Evolutionary conservation across 2,329 filamentous ascomycete species (phyloP).

Genomic region (Penicillium hesseltinei): DNA sequence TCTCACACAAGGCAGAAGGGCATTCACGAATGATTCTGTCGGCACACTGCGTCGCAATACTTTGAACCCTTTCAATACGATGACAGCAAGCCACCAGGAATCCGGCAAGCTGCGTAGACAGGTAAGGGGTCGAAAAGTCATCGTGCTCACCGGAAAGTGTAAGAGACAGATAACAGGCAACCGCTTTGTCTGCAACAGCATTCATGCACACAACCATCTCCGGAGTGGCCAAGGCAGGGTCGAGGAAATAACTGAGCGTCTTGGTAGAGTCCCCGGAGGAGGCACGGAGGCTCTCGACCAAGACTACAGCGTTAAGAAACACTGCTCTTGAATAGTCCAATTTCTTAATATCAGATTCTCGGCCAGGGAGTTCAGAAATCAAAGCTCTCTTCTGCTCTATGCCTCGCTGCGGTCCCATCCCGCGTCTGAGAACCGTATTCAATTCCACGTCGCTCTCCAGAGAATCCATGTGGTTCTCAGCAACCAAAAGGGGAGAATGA

Average conservation of each 20-base stretch:
- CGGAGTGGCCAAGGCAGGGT: conserved; percentile 71
- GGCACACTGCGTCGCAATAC: conserved; percentile 77
- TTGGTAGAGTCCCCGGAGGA: conserved; percentile 86
- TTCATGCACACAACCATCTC: conserved; percentile 63
- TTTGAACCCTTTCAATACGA: conserved; percentile 85
- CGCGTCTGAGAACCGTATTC: conserved; percentile 86
- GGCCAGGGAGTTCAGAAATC: conserved; percentile 68
- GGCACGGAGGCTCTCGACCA: conserved; percentile 85
- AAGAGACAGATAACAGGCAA: conserved; percentile 75
- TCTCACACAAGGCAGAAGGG: conserved; percentile 86
- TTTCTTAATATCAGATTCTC: conserved; percentile 73
- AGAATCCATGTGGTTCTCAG: conserved; percentile 83
- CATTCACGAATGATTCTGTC: conserved; percentile 81
- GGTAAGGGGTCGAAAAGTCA: conserved; percentile 83
- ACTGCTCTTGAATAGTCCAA: conserved; percentile 88
- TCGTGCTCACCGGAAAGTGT: conserved; percentile 69
- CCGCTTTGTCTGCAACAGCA: conserved; percentile 64
- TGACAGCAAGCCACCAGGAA: conserved; percentile 91
- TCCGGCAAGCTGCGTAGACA: conserved; percentile 80
- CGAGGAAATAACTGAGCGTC: conserved; percentile 88
- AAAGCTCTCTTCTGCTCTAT: conserved; percentile 78
- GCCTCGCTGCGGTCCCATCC: conserved; percentile 70
- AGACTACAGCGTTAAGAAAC: conserved; percentile 84
- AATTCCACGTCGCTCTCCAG: conserved; percentile 95
- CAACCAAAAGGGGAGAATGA: conserved; percentile 81